phyloP scores from a whole-genome alignment of 1,284 basidiomycete genomes.

The Ganoderma meredithae region DNA sequence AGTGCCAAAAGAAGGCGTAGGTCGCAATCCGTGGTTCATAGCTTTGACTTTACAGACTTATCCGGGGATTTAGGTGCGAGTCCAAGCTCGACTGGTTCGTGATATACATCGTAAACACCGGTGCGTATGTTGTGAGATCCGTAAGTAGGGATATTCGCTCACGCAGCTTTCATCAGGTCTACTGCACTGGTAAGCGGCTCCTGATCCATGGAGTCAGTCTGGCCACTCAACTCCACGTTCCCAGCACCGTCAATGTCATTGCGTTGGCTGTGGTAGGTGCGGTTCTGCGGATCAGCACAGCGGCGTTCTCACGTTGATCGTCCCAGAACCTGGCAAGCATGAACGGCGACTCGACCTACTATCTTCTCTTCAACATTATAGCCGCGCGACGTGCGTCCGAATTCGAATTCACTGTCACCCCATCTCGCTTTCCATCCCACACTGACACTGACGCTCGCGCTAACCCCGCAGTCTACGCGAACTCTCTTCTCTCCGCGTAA shows the following conservation, averaged over 20 bases:
- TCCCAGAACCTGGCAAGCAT: constrained; percentile 5
- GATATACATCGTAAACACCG: constrained; percentile 8
- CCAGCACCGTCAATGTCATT: background rate
- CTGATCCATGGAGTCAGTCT: too few species aligned
- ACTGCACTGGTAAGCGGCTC: constrained; percentile 1
- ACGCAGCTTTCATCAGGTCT: background rate
- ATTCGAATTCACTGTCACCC: background rate
- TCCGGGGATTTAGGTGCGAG: background rate
- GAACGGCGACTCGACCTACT: background rate
- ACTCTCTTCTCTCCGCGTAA: constrained; percentile 10
- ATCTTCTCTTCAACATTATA: constrained; percentile 1
- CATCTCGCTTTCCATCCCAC: background rate
- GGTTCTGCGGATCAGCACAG: background rate
- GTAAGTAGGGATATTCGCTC: background rate
- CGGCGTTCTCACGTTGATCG: too few species aligned
- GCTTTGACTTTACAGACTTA: background rate
- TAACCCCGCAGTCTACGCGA: constrained; percentile 9
- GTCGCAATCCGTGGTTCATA: background rate
- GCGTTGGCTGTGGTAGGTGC: constrained; percentile 1
- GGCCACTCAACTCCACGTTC: background rate
- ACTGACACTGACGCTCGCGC: background rate
- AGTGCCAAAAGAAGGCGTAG: background rate
- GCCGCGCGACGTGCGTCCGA: constrained; percentile 2
- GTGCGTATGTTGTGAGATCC: background rate
- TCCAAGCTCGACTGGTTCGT: background rate